A percentile compares a stretch with the other conserved stretches of the same genome.
phyloP scores from a whole-genome alignment of 2,329 filamentous ascomycete genomes.

The Colletotrichum tofieldiae region DNA sequence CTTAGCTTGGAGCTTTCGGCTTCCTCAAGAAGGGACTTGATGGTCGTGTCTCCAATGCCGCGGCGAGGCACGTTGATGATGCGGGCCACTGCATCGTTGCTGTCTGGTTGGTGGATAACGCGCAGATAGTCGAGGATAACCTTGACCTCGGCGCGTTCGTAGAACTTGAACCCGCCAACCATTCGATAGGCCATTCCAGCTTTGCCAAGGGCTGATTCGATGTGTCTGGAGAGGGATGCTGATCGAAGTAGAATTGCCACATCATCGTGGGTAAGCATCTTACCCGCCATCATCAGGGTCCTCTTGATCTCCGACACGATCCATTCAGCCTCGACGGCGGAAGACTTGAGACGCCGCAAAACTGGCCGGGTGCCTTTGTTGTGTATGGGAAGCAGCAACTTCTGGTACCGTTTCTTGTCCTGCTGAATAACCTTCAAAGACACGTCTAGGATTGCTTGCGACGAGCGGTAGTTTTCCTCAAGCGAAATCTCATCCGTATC shows the following conservation, averaged over 20 bases:
- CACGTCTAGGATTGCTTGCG: slow-evolving; percentile 84
- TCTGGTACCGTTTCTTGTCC: slow-evolving; percentile 84
- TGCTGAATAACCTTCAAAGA: slow-evolving; percentile 93
- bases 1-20: slow-evolving; percentile 79
- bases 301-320: slow-evolving; percentile 88
- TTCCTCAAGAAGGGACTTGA: slow-evolving; percentile 82
- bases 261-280: slow-evolving; percentile 81
- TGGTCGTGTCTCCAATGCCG: slow-evolving; percentile 84
- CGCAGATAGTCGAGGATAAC: slow-evolving; percentile 89
- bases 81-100: slow-evolving; percentile 87
- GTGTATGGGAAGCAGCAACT: slow-evolving; percentile 85
- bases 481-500: slow-evolving; percentile 87
- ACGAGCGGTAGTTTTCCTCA: slow-evolving; percentile 96
- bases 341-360: slow-evolving; percentile 79
- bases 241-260: slow-evolving; percentile 91
- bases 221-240: slow-evolving; percentile 84
- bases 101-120: slow-evolving; percentile 86
- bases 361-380: slow-evolving; percentile 85
- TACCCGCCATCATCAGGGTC: slow-evolving; percentile 78
- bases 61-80: slow-evolving; percentile 89
- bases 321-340: slow-evolving; percentile 86
- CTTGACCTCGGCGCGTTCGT: slow-evolving; percentile 92
- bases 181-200: slow-evolving; percentile 90
- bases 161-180: slow-evolving; percentile 92
- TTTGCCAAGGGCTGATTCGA: slow-evolving; percentile 86